Percentiles rank a stretch among this genome's conserved stretches.
These are phyloP conservation scores for Lactarius sp. DNA, from an alignment of 768 basidiomycete genomes.

Conservation along the genomic window DNA sequence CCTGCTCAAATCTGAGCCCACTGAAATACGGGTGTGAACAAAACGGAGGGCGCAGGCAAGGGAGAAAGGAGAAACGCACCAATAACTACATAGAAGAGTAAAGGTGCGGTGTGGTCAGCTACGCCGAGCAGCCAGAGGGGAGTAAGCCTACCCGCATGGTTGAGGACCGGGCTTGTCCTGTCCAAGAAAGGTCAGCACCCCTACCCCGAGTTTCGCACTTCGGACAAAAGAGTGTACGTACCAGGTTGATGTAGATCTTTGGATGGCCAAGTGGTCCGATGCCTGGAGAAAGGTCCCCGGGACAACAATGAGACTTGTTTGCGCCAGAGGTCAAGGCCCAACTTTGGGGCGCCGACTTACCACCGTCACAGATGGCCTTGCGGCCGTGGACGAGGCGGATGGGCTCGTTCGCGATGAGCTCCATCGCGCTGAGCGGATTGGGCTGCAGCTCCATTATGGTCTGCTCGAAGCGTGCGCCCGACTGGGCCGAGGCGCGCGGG, in stretches of 20 bases:
- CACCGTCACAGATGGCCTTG: conserved; percentile 92
- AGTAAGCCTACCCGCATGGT: conserved; percentile 77
- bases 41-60: neutral
- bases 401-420: conserved; percentile 81
- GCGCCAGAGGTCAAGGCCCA: neutral
- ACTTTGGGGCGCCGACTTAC: conserved; percentile 43
- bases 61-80: conserved; percentile 33
- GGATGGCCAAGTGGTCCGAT: conserved; percentile 95
- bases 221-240: conserved; percentile 36
- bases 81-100: conserved; percentile 38
- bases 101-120: conserved; percentile 4
- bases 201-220: neutral
- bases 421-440: conserved; percentile 85
- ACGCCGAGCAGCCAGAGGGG: conserved; percentile 17
- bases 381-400: conserved; percentile 75
- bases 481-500: conserved; percentile 52
- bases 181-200: conserved; percentile 11
- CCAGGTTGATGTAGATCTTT: conserved; percentile 93
- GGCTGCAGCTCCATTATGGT: conserved; percentile 85
- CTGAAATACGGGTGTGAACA: conserved; percentile 37
- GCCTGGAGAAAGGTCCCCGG: conserved; percentile 44
- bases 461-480: conserved; percentile 89
- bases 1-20: conserved; percentile 87
- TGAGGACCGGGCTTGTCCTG: conserved; percentile 87
- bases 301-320: neutral